phyloP scores from a whole-genome alignment of 192 early-diverging fungal genomes.

The Gonapodya prolifera region DNA sequence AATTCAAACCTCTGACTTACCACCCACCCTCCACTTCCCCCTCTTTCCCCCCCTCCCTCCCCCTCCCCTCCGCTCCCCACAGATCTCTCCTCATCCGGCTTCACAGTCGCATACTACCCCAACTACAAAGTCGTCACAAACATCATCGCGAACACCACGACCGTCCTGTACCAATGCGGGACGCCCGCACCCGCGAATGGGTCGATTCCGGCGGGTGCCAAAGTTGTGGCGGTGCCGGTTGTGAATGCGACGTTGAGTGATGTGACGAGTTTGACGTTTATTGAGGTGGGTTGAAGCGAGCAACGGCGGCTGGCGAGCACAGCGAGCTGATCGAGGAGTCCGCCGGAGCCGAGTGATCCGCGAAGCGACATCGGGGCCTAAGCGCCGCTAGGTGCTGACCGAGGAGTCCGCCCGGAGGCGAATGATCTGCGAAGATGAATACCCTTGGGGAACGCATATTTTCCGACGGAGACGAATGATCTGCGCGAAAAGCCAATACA shows the following conservation, averaged over 20 bases:
- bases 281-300: conserved; percentile 22
- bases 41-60: not conserved
- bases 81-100: conserved; percentile 11
- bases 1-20: not conserved
- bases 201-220: conserved; percentile 20
- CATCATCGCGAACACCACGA: conserved; percentile 31
- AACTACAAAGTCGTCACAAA: conserved; percentile 56
- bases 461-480: too few species aligned
- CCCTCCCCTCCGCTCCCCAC: not conserved
- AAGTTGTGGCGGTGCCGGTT: too few species aligned
- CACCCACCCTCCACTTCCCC: not conserved
- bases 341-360: too few species aligned
- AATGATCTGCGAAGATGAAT: too few species aligned
- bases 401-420: too few species aligned
- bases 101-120: conserved; percentile 41
- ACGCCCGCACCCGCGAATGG: conserved; percentile 32
- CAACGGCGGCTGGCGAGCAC: conserved; percentile 3
- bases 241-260: conserved; percentile 22
- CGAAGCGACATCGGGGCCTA: too few species aligned
- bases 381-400: too few species aligned
- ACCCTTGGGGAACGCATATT: too few species aligned
- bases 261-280: conserved; percentile 26
- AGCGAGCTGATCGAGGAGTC: too few species aligned
- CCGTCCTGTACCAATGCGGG: conserved; percentile 59
- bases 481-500: too few species aligned